Evolutionary conservation across 345 rosid genomes (phyloP), one percentile per base, ranked within the genome.

Genomic region (Citrus inodora): DNA sequence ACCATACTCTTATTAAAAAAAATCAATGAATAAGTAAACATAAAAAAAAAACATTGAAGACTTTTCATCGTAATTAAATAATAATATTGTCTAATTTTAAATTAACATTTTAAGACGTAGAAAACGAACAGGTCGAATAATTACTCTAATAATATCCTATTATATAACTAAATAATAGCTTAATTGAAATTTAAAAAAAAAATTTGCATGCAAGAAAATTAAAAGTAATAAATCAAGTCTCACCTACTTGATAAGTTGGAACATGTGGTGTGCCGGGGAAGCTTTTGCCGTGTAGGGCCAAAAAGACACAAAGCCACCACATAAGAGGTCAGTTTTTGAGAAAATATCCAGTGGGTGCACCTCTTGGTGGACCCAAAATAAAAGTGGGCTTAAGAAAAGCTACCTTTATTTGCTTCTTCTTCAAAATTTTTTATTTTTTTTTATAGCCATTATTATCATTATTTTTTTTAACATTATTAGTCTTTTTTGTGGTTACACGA

Each of bases 201-300:
- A 46, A 0, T 0, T 46, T 48, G 55, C 1, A 19, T 8, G 5
- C 51, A 13, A 46, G 14, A 71, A 53, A 53, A 16, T 53, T 5
- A 51, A 16, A 79, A 71, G 10, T 33, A 76, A 58, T 24, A 42
- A 78, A 84, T 76, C 68, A 82, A 76, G 38, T 40, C 53, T 61
- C 73, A 82, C 79, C 80, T 14, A 77, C 70, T 74, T 67, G 80
- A 87, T 79, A 81, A 84, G 62, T 70, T 33, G 55, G 55, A 71
- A 73, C 90, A 86, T 81, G 89, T 84, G 89, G 81, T 37, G 56
- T 86, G 87, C 76, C 82, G 81, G 87, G 73, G 77, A 59, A 79
- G 86, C 83, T 73, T 82, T 83, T 67, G 84, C 58, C 63, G 27
- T 72, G 89, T 81, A 81, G 91, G 91, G 19, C 91, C 89, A 63